These are phyloP conservation scores for Fusarium sacchari DNA, from an alignment of 2,329 filamentous ascomycete genomes.

Conservation along the genomic window DNA sequence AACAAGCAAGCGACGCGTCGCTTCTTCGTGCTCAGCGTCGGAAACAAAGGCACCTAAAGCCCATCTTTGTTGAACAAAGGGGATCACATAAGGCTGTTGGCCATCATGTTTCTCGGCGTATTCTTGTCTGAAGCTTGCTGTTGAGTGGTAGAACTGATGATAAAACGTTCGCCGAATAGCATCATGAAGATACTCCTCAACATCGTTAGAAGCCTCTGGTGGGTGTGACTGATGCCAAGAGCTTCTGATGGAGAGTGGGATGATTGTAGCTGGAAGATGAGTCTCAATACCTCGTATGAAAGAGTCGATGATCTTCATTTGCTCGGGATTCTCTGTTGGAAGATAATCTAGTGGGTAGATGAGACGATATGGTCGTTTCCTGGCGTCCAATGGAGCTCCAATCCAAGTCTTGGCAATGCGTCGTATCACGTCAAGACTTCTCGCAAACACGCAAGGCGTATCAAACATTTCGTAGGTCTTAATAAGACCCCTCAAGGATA, in stretches of 20 bases:
- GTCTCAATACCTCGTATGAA: not conserved
- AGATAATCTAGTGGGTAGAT: not conserved
- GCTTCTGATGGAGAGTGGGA: not conserved
- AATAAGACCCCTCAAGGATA: accelerated
- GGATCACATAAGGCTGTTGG: not conserved
- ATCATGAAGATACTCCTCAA: not conserved
- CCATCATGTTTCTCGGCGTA: not conserved
- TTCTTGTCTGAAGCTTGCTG: not conserved
- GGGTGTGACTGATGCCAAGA: not conserved
- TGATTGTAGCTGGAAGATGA: not conserved
- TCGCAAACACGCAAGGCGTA: not conserved
- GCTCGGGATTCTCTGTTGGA: not conserved
- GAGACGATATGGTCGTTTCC: not conserved
- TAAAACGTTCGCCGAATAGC: not conserved
- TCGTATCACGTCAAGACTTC: not conserved
- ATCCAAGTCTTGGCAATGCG: not conserved
- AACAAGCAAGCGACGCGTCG: not conserved
- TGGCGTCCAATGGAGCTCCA: accelerated
- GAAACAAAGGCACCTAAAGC: not conserved
- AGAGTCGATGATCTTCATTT: not conserved
- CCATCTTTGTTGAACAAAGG: not conserved
- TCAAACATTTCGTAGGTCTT: not conserved
- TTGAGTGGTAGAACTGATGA: not conserved
- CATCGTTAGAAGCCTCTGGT: accelerated
- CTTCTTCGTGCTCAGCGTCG: not conserved